Evolutionary conservation across 2,329 filamentous ascomycete genomes (phyloP).

Genomic region (Allantophomopsis cytisporea): DNA sequence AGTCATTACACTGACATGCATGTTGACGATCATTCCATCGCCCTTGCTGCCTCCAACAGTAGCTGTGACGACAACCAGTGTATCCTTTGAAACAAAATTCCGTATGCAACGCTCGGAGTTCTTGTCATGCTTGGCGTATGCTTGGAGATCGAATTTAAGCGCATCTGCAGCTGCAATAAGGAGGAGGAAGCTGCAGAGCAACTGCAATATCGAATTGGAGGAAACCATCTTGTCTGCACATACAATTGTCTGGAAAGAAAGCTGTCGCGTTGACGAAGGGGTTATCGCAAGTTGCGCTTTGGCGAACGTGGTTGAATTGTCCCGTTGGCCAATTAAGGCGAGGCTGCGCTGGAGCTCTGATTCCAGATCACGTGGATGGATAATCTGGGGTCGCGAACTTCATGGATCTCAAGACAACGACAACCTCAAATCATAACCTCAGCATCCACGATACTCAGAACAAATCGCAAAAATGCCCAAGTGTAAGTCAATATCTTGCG

Average conservation of each 20-base stretch:
- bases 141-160: slow-evolving; percentile 86
- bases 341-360: too few relatives aligned
- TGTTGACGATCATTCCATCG: slow-evolving; percentile 87
- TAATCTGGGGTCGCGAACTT: too few relatives aligned
- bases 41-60: slow-evolving; percentile 75
- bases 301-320: background rate
- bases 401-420: too few relatives aligned
- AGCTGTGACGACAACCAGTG: slow-evolving; percentile 88
- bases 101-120: slow-evolving; percentile 80
- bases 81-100: slow-evolving; percentile 89
- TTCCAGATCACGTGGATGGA: too few relatives aligned
- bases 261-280: background rate
- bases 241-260: slow-evolving; percentile 1
- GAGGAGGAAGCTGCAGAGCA: slow-evolving; percentile 42
- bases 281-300: background rate
- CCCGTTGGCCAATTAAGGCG: too few relatives aligned
- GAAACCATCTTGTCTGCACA: slow-evolving; percentile 28
- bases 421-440: too few relatives aligned
- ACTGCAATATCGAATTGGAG: slow-evolving; percentile 38
- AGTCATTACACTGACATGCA: slow-evolving; percentile 54
- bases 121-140: slow-evolving; percentile 47
- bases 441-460: too few relatives aligned
- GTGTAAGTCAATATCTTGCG: slow-evolving; percentile 45
- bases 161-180: slow-evolving; percentile 43
- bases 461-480: slow-evolving; percentile 59